Evolutionary conservation across 2,329 filamentous ascomycete species (phyloP).

Genomic region (Aspergillus fischeri): DNA sequence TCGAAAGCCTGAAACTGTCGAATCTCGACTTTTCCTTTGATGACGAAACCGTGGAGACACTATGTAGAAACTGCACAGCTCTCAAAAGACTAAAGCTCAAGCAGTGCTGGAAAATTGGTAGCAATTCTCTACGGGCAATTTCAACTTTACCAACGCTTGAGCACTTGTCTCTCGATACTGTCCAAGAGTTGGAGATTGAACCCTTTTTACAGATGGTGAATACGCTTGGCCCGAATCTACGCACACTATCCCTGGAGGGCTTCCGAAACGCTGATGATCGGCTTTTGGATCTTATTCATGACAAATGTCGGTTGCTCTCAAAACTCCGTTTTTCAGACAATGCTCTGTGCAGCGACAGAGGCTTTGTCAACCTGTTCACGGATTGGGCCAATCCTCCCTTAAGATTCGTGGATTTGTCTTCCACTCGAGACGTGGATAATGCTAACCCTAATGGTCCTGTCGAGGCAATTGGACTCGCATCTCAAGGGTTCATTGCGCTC

Average conservation of each 20-base stretch:
- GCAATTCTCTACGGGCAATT: constrained; percentile 62
- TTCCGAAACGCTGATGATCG: constrained; percentile 64
- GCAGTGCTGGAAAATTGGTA: constrained; percentile 70
- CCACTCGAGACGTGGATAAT: constrained; percentile 73
- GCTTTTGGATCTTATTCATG: constrained; percentile 67
- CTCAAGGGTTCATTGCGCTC: constrained; percentile 69
- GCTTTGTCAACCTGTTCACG: constrained; percentile 68
- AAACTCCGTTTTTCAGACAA: constrained; percentile 84
- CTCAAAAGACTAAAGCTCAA: constrained; percentile 74
- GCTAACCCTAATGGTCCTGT: constrained; percentile 60
- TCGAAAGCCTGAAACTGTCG: constrained; percentile 71
- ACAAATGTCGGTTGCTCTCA: constrained; percentile 60
- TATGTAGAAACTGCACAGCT: constrained; percentile 62
- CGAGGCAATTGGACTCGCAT: constrained; percentile 67
- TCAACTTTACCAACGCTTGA: constrained; percentile 60
- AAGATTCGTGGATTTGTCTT: constrained; percentile 67
- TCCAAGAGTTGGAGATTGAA: constrained; percentile 52
- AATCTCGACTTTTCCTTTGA: constrained; percentile 80
- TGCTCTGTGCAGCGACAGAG: constrained; percentile 68
- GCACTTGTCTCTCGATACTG: constrained; percentile 70
- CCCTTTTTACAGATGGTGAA: constrained; percentile 59
- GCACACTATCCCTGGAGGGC: constrained; percentile 71
- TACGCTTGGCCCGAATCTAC: constrained; percentile 61
- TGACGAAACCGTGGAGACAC: constrained; percentile 61
- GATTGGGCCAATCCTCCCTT: constrained; percentile 72